A percentile compares a stretch with the other conserved stretches of the same genome.
Evolutionary conservation across 2,329 filamentous ascomycete genomes (phyloP).

Genomic region (Calycina marina): DNA sequence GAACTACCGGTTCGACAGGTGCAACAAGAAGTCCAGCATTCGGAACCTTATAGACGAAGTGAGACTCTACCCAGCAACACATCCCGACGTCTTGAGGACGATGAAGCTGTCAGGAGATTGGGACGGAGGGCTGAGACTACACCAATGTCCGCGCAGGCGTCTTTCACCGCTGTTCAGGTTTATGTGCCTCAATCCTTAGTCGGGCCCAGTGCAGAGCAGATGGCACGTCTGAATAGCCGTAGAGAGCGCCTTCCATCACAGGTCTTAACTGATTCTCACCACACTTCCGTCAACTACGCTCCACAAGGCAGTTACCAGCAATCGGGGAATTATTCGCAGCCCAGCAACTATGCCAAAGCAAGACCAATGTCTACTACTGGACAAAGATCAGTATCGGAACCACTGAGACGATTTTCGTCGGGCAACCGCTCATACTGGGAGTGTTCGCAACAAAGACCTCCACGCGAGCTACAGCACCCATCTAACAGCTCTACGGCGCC

Average conservation of each 20-base stretch:
- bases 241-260: conserved; percentile 15
- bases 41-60: no score
- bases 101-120: background rate
- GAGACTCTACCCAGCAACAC: conserved; percentile 11
- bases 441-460: background rate
- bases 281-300: conserved; percentile 10
- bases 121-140: conserved; percentile 8
- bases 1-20: no score
- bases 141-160: background rate
- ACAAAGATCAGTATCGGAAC: background rate
- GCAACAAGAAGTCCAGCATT: no score
- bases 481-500: conserved; percentile 6
- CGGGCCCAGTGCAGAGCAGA: conserved; percentile 17
- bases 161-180: conserved; percentile 11
- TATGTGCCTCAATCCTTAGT: conserved; percentile 4
- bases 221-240: conserved; percentile 20
- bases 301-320: no score
- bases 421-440: background rate
- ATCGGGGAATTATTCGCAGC: no score
- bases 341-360: background rate
- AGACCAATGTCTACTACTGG: background rate
- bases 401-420: background rate
- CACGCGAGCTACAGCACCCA: conserved; percentile 1
- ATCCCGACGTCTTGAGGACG: background rate
- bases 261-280: conserved; percentile 16